These are phyloP conservation scores for Botryosphaeria dothidea DNA, from an alignment of 2,329 filamentous ascomycete genomes.

Conservation along the genomic window DNA sequence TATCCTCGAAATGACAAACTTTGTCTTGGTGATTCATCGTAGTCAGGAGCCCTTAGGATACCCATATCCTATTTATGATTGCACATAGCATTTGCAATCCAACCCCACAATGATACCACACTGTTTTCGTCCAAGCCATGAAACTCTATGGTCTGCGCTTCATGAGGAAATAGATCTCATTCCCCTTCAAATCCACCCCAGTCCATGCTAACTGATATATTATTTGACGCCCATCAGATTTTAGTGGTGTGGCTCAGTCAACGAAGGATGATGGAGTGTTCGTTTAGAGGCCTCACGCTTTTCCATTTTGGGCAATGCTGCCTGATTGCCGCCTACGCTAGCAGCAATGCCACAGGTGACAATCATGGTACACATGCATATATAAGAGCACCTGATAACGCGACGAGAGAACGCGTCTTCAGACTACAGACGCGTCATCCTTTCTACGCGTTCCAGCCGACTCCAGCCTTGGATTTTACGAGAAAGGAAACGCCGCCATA, in stretches of 20 bases:
- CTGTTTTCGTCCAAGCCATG: too few relatives aligned
- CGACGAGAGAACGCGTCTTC: not conserved
- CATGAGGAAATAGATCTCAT: too few relatives aligned
- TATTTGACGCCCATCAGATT: too few relatives aligned
- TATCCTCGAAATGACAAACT: not conserved
- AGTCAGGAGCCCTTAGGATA: too few relatives aligned
- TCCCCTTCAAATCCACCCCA: too few relatives aligned
- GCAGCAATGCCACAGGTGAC: not conserved
- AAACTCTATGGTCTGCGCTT: too few relatives aligned
- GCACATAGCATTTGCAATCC: too few relatives aligned
- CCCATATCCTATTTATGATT: too few relatives aligned
- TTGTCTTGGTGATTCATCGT: too few relatives aligned
- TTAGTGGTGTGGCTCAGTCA: too few relatives aligned
- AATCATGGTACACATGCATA: not conserved
- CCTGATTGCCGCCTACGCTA: not conserved
- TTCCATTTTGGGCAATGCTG: not conserved
- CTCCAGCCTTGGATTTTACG: not conserved
- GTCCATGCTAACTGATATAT: too few relatives aligned
- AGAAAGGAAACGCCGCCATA: not conserved
- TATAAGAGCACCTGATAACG: not conserved
- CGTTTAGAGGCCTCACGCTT: constrained; percentile 1
- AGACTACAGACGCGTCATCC: not conserved
- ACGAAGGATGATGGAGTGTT: not conserved
- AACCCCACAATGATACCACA: too few relatives aligned
- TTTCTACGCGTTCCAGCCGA: not conserved